Base-by-base conservation (phyloP, 306 rosid genomes). In the Bauhinia variegata region DNA sequence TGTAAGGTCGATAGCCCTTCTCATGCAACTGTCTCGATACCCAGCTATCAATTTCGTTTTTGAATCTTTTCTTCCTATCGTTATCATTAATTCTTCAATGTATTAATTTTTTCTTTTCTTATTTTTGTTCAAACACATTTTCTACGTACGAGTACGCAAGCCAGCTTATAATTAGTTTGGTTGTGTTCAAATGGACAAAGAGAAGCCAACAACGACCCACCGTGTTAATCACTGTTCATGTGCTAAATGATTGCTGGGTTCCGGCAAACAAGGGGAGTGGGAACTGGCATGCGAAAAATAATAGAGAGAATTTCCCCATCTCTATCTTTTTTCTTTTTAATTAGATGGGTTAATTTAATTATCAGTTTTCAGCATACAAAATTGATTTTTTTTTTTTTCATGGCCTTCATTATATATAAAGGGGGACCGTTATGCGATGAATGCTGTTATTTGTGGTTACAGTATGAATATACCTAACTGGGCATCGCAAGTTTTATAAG, bases 11-110 rank as follows among this genome's bases (percentile, higher is more conserved):
- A 58, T 73, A 30, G 36, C 44, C 65, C 44, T 30, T 67, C 28
- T 63, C 68, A 39, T 67, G 77, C 61, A 73, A 54, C 79, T 63
- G 48, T 73, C 67, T 46, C 6, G 43, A 58, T 63, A 38, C 46
- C 66, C 47, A 47, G 19, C 41, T 36, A 23, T 23, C 65, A 61
- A 18, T 30, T 30, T 12, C 8, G 0, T 30, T 43, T 68, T 60
- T 33, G 9, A 19, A 4, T 46, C 32, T 60, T n/a, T n/a, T 41
- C 8, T 13, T 54, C 7, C 38, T 67, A 47, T 15, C 23, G 17
- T 4, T 33, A 1, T 17, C 6, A 15, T n/a, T n/a, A n/a, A n/a
- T 11, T 4, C 28, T 23, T 23, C 28, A 23, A 11, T 37, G 8
- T 10, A 4, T 36, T 38, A 10, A 4, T 8, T 2, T 3, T 28